phyloP scores from a whole-genome alignment of 148 eudicot genomes.

The Arctostaphylos glauca region DNA sequence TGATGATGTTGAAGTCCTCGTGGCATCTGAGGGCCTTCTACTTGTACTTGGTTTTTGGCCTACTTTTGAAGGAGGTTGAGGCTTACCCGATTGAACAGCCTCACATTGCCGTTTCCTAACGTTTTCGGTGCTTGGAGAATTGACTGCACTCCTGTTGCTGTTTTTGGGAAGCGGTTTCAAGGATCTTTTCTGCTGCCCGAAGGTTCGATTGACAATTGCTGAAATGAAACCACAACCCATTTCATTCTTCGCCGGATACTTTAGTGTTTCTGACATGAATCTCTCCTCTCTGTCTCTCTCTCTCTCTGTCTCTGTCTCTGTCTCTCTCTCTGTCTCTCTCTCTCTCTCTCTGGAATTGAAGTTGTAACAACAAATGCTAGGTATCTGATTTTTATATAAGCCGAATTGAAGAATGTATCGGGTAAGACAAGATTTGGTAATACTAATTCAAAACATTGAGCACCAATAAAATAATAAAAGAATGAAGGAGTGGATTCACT shows the following conservation, averaged over 20 bases:
- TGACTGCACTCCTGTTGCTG: background rate
- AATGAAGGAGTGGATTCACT: slow-evolving; percentile 25
- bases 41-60: slow-evolving; percentile 15
- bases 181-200: slow-evolving; percentile 23
- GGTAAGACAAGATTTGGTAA: background rate
- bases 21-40: slow-evolving; percentile 27
- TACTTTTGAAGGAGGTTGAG: background rate
- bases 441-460: background rate
- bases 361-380: background rate
- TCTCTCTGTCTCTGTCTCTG: background rate
- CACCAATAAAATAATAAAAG: slow-evolving; percentile 12
- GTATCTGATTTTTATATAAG: background rate
- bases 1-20: slow-evolving; percentile 29
- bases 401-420: background rate
- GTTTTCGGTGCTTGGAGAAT: background rate
- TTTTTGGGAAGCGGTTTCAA: slow-evolving; percentile 22
- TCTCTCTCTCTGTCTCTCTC: background rate
- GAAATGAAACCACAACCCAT: slow-evolving; percentile 50
- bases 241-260: slow-evolving; percentile 27
- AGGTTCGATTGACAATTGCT: slow-evolving; percentile 31
- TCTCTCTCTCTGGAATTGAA: background rate
- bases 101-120: background rate
- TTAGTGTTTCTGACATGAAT: slow-evolving; percentile 28
- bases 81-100: background rate
- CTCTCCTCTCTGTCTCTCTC: slow-evolving; percentile 7